Evolutionary conservation across 176 grass and related monocot genomes (phyloP).

Genomic region (Oryza glaberrima): DNA sequence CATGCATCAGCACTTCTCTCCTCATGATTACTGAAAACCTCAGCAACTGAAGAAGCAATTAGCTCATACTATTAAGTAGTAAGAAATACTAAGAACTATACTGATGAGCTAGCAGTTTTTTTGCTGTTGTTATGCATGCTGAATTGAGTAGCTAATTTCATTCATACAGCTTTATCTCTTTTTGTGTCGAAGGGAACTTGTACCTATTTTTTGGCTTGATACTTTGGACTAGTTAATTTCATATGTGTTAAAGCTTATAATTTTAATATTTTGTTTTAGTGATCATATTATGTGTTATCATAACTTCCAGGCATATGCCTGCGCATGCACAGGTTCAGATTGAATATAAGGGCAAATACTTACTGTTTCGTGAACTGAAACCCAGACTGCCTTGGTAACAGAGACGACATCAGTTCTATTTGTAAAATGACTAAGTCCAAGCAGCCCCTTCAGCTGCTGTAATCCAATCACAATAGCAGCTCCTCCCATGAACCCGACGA

Average conservation of each 20-base stretch:
- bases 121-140: neutral
- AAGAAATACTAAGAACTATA: neutral
- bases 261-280: constrained; percentile 30
- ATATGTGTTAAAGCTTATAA: neutral
- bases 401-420: constrained; percentile 46
- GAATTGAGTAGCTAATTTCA: neutral
- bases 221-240: neutral
- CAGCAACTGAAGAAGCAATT: neutral
- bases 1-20: neutral
- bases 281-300: neutral
- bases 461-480: constrained; percentile 49
- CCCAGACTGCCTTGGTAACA: constrained; percentile 43
- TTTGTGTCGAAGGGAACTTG: neutral
- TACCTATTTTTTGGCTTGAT: neutral
- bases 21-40: neutral
- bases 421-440: constrained; percentile 47
- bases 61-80: neutral
- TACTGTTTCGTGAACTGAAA: constrained; percentile 30
- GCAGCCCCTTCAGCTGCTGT: constrained; percentile 44
- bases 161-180: neutral
- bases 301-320: neutral
- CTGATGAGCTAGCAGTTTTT: neutral
- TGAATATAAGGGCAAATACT: neutral
- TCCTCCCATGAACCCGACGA: constrained; percentile 61
- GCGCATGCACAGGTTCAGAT: neutral